These are phyloP conservation scores for Fusarium penzigii DNA, from an alignment of 2,329 filamentous ascomycete genomes.

Conservation along the genomic window DNA sequence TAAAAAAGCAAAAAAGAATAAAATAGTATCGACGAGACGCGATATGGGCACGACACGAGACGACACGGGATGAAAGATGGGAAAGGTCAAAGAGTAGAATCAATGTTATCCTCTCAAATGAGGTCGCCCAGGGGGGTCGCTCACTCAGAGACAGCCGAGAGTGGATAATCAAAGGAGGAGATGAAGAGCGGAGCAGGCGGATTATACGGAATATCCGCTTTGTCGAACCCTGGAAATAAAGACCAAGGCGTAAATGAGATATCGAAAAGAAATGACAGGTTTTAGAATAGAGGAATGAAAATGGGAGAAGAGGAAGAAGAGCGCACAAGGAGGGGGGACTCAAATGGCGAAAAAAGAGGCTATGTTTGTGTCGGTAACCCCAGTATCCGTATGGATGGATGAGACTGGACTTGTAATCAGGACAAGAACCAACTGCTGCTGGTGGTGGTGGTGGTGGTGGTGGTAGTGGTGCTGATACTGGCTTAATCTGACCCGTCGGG, in stretches of 20 bases:
- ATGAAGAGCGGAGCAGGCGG: neutral
- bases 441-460: too few species aligned
- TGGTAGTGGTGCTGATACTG: too few species aligned
- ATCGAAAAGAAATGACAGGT: too few species aligned
- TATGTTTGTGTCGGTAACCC: slow-evolving; percentile 3
- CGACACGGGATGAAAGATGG: neutral
- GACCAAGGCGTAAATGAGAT: slow-evolving; percentile 3
- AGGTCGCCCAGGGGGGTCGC: neutral
- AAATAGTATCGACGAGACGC: neutral
- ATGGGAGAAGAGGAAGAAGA: neutral
- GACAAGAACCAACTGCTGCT: too few species aligned
- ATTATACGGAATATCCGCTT: neutral
- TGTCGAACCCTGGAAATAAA: neutral
- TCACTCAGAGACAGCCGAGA: neutral
- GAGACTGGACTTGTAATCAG: too few species aligned
- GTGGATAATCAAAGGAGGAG: neutral
- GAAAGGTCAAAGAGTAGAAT: neutral
- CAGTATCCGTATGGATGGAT: neutral
- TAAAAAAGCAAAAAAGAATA: neutral
- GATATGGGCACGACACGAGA: neutral
- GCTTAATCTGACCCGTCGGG: too few species aligned
- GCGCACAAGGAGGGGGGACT: slow-evolving; percentile 4
- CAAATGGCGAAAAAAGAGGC: neutral
- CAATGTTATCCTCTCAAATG: neutral
- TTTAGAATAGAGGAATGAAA: neutral